A percentile compares a stretch with the other conserved stretches of the same genome.
Evolutionary conservation across 768 basidiomycete species (phyloP).

Genomic region (Phlebiopsis flavidoalba): DNA sequence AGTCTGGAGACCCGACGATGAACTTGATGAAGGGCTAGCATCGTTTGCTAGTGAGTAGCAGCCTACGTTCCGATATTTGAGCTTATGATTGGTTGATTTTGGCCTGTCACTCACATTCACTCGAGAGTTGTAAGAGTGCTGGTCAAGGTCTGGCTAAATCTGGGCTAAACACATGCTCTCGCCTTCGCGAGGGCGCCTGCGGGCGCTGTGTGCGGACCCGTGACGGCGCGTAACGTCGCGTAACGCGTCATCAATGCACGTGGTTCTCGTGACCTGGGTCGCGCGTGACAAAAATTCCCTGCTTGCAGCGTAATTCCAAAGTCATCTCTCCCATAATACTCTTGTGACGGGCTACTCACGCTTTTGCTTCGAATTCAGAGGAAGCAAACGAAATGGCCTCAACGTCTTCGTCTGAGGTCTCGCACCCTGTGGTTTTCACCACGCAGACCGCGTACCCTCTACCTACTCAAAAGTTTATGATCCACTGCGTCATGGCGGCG

Average conservation of each 20-base stretch:
- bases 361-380: neutral
- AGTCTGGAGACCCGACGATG: too few relatives aligned
- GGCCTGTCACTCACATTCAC: too few relatives aligned
- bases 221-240: neutral
- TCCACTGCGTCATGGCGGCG: slow-evolving; percentile 86
- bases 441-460: slow-evolving; percentile 71
- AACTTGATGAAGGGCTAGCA: neutral
- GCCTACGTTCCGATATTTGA: too few relatives aligned
- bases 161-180: neutral
- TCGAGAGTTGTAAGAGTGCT: too few relatives aligned
- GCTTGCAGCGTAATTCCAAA: neutral
- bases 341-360: neutral
- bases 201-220: neutral
- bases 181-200: too few relatives aligned
- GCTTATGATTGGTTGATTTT: too few relatives aligned
- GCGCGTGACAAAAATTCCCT: slow-evolving; percentile 1
- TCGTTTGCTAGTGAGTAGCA: neutral
- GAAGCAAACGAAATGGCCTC: neutral
- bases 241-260: neutral
- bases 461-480: slow-evolving; percentile 87
- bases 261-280: neutral
- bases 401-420: slow-evolving; percentile 17
- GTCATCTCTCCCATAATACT: neutral
- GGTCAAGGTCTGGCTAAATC: neutral
- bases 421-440: slow-evolving; percentile 64